Evolutionary conservation across 2,329 filamentous ascomycete genomes (phyloP).

Genomic region (Cryphonectria naterciae): DNA sequence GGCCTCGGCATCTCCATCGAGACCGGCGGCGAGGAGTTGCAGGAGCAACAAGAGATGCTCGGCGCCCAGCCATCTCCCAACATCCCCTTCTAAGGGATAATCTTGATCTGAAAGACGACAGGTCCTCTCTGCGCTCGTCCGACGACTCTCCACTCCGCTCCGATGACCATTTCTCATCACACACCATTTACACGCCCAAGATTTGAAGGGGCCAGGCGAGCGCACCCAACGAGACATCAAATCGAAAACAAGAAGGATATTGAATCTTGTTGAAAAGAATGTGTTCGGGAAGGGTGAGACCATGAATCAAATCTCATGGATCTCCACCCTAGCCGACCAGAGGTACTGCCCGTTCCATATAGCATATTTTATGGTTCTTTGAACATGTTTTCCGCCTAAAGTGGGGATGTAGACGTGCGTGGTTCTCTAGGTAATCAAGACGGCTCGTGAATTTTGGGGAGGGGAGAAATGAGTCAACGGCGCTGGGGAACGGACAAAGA

Average conservation of each 20-base stretch:
- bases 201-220: conserved; percentile 24
- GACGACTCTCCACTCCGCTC: conserved; percentile 34
- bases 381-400: neutral
- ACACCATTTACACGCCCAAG: conserved; percentile 13
- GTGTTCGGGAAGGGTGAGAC: neutral
- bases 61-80: conserved; percentile 58
- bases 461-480: neutral
- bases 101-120: neutral
- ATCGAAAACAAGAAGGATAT: neutral
- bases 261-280: neutral
- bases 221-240: conserved; percentile 15
- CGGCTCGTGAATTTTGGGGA: neutral
- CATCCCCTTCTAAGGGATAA: conserved; percentile 65
- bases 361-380: neutral
- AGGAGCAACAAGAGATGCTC: conserved; percentile 76
- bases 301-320: neutral
- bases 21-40: conserved; percentile 80
- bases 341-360: neutral
- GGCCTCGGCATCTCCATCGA: conserved; percentile 93
- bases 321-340: neutral
- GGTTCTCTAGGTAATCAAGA: neutral
- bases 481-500: neutral
- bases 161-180: conserved; percentile 23
- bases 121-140: conserved; percentile 14
- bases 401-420: neutral